phyloP scores from a whole-genome alignment of 2,329 filamentous ascomycete genomes.

The Tolypocladium cylindrosporum region DNA sequence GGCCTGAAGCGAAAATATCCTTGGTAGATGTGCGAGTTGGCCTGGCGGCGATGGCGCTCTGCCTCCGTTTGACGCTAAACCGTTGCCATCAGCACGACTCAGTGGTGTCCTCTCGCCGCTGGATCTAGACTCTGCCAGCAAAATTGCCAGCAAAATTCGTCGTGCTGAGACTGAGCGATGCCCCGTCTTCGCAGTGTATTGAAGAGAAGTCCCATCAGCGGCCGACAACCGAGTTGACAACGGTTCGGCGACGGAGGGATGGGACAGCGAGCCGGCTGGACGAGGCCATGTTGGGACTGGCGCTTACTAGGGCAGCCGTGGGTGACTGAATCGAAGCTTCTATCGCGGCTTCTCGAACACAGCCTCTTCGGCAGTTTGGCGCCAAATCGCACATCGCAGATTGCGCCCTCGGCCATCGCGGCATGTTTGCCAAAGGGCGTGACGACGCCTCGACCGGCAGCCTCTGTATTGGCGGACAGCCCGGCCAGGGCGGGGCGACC shows the following conservation, averaged over 20 bases:
- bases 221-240: neutral
- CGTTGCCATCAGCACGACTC: neutral
- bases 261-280: neutral
- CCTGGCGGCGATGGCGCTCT: neutral
- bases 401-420: neutral
- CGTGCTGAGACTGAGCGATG: neutral
- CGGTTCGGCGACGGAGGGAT: neutral
- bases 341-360: neutral
- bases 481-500: neutral
- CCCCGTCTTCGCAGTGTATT: neutral
- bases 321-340: neutral
- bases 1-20: neutral
- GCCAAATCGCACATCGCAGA: neutral
- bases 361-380: neutral
- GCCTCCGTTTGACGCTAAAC: neutral
- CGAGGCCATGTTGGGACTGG: neutral
- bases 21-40: neutral
- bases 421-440: neutral
- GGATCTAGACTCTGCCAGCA: neutral
- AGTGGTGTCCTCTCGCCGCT: neutral
- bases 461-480: neutral
- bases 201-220: neutral
- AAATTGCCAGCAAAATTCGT: neutral
- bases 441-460: neutral
- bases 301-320: neutral